Conservation (phyloP, 2,329 filamentous ascomycete genomes). For the Fusarium torulosum region DNA sequence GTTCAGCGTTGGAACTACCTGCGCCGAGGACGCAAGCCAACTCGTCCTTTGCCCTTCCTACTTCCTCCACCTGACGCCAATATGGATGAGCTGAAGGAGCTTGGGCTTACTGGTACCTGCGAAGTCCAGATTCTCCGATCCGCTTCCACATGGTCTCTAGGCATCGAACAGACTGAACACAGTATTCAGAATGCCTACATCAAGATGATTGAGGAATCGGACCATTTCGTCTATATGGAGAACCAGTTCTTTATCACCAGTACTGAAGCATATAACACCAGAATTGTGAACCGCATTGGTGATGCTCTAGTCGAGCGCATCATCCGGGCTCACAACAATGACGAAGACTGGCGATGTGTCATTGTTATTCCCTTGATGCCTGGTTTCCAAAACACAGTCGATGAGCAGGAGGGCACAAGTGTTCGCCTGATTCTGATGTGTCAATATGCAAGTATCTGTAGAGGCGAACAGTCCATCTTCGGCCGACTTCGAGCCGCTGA, state of each 20-base stretch:
- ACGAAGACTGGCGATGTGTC: conserved; percentile 90
- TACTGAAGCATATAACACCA: conserved; percentile 86
- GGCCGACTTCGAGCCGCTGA: conserved; percentile 81
- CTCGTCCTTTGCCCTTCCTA: conserved; percentile 91
- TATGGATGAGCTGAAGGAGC: conserved; percentile 83
- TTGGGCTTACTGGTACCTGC: conserved; percentile 92
- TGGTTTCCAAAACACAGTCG: conserved; percentile 97
- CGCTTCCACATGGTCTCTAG: conserved; percentile 90
- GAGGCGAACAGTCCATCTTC: conserved; percentile 92
- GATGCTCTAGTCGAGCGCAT: conserved; percentile 95
- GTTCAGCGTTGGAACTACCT: conserved; percentile 99
- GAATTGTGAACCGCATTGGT: conserved; percentile 92
- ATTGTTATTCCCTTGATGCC: conserved; percentile 96
- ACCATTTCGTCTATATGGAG: conserved; percentile 98
- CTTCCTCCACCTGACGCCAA: conserved; percentile 94
- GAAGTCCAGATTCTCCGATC: conserved; percentile 97
- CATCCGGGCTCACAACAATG: conserved; percentile 83
- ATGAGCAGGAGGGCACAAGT: conserved; percentile 92
- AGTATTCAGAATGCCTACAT: conserved; percentile 97
- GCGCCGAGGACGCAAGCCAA: conserved; percentile 90
- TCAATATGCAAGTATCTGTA: conserved; percentile 95
- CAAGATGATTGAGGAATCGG: conserved; percentile 92
- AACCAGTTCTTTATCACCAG: conserved; percentile 99
- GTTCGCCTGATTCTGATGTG: conserved; percentile 96
- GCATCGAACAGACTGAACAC: conserved; percentile 87